Conservation (phyloP, 2,329 filamentous ascomycete species). For the Rhynchosporium secalis region DNA sequence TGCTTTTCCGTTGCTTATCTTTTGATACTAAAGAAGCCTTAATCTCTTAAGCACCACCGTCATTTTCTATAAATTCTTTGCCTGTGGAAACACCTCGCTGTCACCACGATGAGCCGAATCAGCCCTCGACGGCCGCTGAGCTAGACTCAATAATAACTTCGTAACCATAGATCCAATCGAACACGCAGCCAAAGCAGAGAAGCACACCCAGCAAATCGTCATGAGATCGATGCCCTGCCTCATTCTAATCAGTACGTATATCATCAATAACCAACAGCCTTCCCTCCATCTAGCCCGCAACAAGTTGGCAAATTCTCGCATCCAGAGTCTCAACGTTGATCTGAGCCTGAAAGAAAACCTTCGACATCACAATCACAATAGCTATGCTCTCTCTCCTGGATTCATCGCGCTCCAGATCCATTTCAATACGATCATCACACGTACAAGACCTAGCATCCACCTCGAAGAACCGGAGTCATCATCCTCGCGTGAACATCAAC, state of each 20-base stretch:
- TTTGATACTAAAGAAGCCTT: no score
- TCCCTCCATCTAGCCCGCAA: constrained; percentile 41
- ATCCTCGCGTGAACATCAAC: constrained; percentile 9
- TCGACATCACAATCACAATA: constrained; percentile 35
- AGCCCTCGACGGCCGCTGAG: constrained; percentile 9
- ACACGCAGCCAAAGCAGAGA: constrained; percentile 22
- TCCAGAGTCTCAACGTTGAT: constrained; percentile 30
- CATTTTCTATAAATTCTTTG: neutral
- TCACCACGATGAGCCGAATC: neutral
- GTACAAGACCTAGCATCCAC: constrained; percentile 34
- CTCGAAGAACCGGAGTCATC: constrained; percentile 31
- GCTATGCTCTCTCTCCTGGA: constrained; percentile 35
- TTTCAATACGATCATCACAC: constrained; percentile 44
- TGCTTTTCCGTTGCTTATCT: no score
- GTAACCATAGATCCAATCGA: constrained; percentile 14
- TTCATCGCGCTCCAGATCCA: constrained; percentile 41
- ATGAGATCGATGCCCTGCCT: constrained; percentile 29
- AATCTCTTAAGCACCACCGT: no score
- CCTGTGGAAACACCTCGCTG: neutral
- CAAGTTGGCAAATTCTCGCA: constrained; percentile 27
- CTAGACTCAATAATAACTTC: constrained; percentile 9
- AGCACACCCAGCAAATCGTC: constrained; percentile 26
- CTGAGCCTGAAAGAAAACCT: constrained; percentile 43
- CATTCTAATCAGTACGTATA: constrained; percentile 8
- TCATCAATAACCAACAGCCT: neutral